These are phyloP conservation scores for Fusarium sp. DNA, from an alignment of 2,329 filamentous ascomycete species.

Conservation along the genomic window DNA sequence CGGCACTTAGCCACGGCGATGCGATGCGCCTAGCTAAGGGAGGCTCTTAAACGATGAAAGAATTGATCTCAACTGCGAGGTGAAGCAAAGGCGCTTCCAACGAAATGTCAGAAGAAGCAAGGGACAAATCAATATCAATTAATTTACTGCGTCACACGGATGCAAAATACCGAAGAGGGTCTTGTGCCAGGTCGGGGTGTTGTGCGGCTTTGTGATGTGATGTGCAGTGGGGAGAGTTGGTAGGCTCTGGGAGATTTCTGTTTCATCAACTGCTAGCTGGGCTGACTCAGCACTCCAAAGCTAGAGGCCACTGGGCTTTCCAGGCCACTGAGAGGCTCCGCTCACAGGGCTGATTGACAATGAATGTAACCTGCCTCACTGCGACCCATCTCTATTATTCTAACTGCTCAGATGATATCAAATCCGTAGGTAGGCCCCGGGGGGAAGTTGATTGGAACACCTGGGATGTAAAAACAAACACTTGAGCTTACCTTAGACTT, in stretches of 20 bases:
- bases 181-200: conserved; percentile 37
- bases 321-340: conserved; percentile 4
- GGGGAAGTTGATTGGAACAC: background rate
- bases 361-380: background rate
- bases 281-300: conserved; percentile 37
- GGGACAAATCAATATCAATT: background rate
- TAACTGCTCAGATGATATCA: background rate
- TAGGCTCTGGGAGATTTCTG: conserved; percentile 44
- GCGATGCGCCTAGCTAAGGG: conserved; percentile 13
- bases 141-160: conserved; percentile 19
- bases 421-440: background rate
- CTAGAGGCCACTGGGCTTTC: background rate
- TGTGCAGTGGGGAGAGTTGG: conserved; percentile 53
- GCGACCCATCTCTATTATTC: background rate
- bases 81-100: background rate
- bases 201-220: conserved; percentile 44
- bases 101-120: background rate
- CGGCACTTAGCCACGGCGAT: conserved; percentile 19
- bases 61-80: conserved; percentile 14
- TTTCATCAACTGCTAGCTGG: conserved; percentile 38
- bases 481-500: background rate
- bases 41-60: background rate
- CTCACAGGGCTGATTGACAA: conserved; percentile 28
- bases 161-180: conserved; percentile 18
- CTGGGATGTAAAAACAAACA: background rate